A percentile compares a stretch with the other conserved stretches of the same genome.
These are phyloP conservation scores for Malassezia yamatoensis DNA, from an alignment of 1,284 basidiomycete species.

Conservation along the genomic window DNA sequence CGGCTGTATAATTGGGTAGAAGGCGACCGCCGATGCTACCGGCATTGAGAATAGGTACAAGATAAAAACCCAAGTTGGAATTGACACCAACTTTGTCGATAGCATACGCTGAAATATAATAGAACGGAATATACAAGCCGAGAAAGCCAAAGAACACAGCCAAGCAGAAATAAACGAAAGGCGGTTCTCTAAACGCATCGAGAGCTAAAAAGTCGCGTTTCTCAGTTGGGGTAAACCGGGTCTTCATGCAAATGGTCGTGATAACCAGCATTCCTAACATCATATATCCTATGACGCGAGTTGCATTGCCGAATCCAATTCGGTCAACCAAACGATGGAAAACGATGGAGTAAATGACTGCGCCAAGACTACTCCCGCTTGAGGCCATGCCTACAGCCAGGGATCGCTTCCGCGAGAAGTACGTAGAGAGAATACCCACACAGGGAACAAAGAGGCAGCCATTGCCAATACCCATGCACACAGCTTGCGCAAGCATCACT, in stretches of 20 bases:
- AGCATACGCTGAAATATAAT: slow-evolving; percentile 18
- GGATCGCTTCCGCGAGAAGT: slow-evolving; percentile 4
- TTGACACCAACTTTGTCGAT: slow-evolving; percentile 2
- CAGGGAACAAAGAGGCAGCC: slow-evolving; percentile 16
- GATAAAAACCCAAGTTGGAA: slow-evolving; percentile 16
- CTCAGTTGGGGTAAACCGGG: neutral
- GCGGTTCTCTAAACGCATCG: slow-evolving; percentile 19
- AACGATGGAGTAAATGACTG: slow-evolving; percentile 19
- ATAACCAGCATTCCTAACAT: slow-evolving; percentile 6
- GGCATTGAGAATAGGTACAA: slow-evolving; percentile 32
- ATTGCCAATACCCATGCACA: slow-evolving; percentile 8
- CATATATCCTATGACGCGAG: slow-evolving; percentile 18
- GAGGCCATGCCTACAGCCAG: slow-evolving; percentile 11
- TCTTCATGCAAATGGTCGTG: neutral
- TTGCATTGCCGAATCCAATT: slow-evolving; percentile 18
- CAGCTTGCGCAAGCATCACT: slow-evolving; percentile 7
- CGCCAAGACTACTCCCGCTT: slow-evolving; percentile 19
- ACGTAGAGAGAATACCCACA: slow-evolving; percentile 4
- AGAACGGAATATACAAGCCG: slow-evolving; percentile 30
- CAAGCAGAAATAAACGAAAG: slow-evolving; percentile 22
- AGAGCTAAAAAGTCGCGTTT: neutral
- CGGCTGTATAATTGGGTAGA: slow-evolving; percentile 42
- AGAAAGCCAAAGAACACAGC: slow-evolving; percentile 23
- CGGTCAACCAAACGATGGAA: slow-evolving; percentile 6
- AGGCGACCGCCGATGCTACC: slow-evolving; percentile 43